Conservation (phyloP, 2,329 filamentous ascomycete genomes). For the Sporothrix curviconia region DNA sequence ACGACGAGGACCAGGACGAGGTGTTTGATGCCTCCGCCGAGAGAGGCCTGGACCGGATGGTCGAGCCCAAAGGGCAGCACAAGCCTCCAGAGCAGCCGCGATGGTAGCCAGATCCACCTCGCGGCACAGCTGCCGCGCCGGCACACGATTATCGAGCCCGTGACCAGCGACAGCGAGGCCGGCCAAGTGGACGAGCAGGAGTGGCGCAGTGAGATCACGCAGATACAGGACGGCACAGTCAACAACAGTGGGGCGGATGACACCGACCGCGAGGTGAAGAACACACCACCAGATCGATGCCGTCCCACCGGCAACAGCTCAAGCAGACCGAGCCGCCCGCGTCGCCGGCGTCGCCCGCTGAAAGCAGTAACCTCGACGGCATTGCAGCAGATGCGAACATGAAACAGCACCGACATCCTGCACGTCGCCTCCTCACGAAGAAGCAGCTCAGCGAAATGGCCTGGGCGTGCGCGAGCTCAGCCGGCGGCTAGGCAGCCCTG, state of each 20-base stretch:
- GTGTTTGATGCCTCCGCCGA: conserved; percentile 23
- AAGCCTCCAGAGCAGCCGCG: neutral
- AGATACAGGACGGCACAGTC: neutral
- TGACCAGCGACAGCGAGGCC: conserved; percentile 35
- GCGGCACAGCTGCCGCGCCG: conserved; percentile 6
- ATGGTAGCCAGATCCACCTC: neutral
- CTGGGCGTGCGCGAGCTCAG: conserved; percentile 85
- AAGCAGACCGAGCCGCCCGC: no score
- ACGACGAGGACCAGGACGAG: conserved; percentile 4
- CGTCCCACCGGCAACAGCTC: no score
- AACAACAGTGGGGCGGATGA: conserved; percentile 21
- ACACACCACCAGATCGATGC: conserved; percentile 36
- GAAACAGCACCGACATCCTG: conserved; percentile 25
- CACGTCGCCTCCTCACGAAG: conserved; percentile 79
- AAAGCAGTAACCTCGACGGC: neutral
- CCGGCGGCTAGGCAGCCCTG: conserved; percentile 75
- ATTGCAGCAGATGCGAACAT: neutral
- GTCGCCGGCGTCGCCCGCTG: neutral
- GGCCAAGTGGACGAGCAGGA: conserved; percentile 52
- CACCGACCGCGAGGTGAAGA: conserved; percentile 32
- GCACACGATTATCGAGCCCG: conserved; percentile 32
- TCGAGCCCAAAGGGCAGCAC: conserved; percentile 29
- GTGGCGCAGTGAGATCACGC: conserved; percentile 45
- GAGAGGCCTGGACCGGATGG: conserved; percentile 25
- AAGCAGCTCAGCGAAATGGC: conserved; percentile 95